Base-by-base conservation (phyloP, 1,284 basidiomycete genomes). In the Porodaedalea pini region DNA sequence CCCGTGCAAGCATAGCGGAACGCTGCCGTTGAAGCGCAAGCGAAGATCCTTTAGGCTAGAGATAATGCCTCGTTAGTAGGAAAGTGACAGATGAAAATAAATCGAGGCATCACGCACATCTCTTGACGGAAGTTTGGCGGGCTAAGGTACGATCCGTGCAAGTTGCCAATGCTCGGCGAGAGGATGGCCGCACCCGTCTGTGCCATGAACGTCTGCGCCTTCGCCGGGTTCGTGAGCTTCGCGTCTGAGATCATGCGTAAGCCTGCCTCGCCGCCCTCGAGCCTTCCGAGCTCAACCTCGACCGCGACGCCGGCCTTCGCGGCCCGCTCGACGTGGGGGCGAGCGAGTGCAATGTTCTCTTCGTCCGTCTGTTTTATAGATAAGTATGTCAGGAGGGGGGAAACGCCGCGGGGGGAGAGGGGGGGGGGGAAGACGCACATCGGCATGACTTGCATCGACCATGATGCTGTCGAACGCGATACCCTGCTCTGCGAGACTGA, bases 231-330 rank as follows among this genome's bases (percentile, higher is more conserved):
- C 0, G 78, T 78, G 51, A 79, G 71, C 62, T 78, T 78, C 11
- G 76, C 73, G 50, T 78, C 76, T 5, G 73, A 76, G 15, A 78
- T 78, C 67, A 74, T 71, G 11, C 76, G 68, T 25, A 80, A 67
- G 13, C 78, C 77, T 4, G 77, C 76, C 61, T 79, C 76, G 4
- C 77, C 77, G 4, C 78, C 77, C 62, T 79, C 78, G n/a, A 79
- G 69, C n/a, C 77, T 72, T 4, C 77, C 78, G 5, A 79, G 71
- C 63, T 80, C 77, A 21, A 79, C 77, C 57, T 80, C 77, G 3
- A 80, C 75, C 0, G 75, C 73, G 32, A 80, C 67, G 4, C 76
- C 76, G 31, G 62, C 65, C 55, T 72, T 74, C 6, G 64, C 65
- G 3, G 75, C 76, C 6, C 77, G 74, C 47, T 77, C 73, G 8